These are phyloP conservation scores for Solanum tarapatanum DNA, from an alignment of 257 asterid species.

Conservation along the genomic window DNA sequence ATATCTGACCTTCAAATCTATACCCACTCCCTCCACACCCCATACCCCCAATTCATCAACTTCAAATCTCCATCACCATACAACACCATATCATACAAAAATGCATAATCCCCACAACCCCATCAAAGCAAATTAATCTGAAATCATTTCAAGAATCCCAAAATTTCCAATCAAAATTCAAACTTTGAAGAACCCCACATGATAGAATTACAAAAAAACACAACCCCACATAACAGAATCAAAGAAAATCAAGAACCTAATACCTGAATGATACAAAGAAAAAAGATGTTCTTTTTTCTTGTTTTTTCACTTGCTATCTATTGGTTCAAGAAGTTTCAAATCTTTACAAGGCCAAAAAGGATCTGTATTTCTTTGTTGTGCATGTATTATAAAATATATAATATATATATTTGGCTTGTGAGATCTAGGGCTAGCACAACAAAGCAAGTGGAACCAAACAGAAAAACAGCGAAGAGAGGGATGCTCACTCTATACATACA, in stretches of 20 bases:
- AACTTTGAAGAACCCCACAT: background rate
- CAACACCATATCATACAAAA: background rate
- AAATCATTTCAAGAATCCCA: background rate
- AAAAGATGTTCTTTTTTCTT: background rate
- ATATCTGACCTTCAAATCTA: background rate
- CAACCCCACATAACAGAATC: background rate
- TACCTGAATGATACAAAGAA: background rate
- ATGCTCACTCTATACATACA: background rate
- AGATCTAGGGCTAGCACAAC: conserved; percentile 2
- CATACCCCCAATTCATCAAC: background rate
- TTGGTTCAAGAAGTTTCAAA: background rate
- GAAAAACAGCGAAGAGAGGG: background rate
- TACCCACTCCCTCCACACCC: background rate
- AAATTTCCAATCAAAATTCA: background rate
- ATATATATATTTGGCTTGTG: background rate
- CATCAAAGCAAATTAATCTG: background rate
- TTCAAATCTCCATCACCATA: background rate
- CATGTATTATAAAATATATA: background rate
- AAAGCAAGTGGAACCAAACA: conserved; percentile 6
- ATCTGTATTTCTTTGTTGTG: background rate
- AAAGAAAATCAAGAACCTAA: background rate
- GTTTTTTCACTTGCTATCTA: background rate
- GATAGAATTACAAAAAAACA: background rate
- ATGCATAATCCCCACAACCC: background rate
- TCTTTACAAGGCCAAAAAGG: background rate